Percentiles rank a stretch among this genome's conserved stretches.
Conservation (phyloP, 208 protist genomes). For the Acanthamoeba comandoni region DNA sequence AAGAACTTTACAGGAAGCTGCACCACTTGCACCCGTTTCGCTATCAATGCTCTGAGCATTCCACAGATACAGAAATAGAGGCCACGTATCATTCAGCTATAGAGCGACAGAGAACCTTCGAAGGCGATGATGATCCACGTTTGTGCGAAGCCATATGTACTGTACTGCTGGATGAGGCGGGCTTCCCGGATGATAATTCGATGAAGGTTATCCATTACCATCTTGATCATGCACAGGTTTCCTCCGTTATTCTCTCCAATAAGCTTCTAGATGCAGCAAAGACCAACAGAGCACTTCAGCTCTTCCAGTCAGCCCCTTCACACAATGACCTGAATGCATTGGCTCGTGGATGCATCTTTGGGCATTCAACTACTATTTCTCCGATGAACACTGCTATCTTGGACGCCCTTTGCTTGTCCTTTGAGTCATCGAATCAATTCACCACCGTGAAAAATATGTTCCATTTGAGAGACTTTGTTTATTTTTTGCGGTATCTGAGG, state of each 20-base stretch:
- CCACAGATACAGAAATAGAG: slow-evolving; percentile 83
- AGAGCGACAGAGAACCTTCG: slow-evolving; percentile 57
- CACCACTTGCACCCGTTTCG: slow-evolving; percentile 28
- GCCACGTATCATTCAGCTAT: slow-evolving; percentile 44
- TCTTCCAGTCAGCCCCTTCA: background rate
- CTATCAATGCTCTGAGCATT: slow-evolving; percentile 80
- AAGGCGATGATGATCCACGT: slow-evolving; percentile 6
- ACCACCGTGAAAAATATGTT: slow-evolving; percentile 79
- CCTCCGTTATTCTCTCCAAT: slow-evolving; percentile 81
- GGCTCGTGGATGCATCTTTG: slow-evolving; percentile 16
- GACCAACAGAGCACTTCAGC: slow-evolving; percentile 77
- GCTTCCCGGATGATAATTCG: slow-evolving; percentile 79
- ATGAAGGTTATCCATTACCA: slow-evolving; percentile 86
- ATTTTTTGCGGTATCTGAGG: slow-evolving; percentile 82
- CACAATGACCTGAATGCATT: slow-evolving; percentile 49
- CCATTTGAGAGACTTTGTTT: slow-evolving; percentile 83
- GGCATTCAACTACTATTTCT: slow-evolving; percentile 18
- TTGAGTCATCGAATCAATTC: slow-evolving; percentile 50
- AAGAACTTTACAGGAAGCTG: slow-evolving; percentile 31
- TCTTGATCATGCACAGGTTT: slow-evolving; percentile 83
- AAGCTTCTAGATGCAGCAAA: slow-evolving; percentile 83
- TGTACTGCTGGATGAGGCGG: slow-evolving; percentile 85
- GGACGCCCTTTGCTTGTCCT: background rate
- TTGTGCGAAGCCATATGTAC: background rate
- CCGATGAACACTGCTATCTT: slow-evolving; percentile 22